phyloP scores from a whole-genome alignment of 2,329 filamentous ascomycete species.

The Diaporthe sp. region DNA sequence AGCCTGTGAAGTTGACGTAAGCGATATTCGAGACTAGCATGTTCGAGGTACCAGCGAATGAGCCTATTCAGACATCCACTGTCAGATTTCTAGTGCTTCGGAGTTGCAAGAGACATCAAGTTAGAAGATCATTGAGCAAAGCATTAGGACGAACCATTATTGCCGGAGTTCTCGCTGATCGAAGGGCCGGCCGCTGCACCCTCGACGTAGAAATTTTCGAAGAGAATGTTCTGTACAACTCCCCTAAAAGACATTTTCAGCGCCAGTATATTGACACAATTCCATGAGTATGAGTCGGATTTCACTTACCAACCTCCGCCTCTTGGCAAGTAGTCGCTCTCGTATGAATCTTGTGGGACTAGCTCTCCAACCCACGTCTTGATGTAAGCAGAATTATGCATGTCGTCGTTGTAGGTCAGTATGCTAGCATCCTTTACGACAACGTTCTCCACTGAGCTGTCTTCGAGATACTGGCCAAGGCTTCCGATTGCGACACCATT shows the following conservation, averaged over 20 bases:
- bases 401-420: constrained; percentile 59
- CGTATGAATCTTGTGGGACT: constrained; percentile 61
- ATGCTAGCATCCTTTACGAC: constrained; percentile 61
- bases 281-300: too few relatives aligned
- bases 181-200: constrained; percentile 58
- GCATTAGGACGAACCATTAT: constrained; percentile 52
- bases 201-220: constrained; percentile 64
- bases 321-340: constrained; percentile 61
- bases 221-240: constrained; percentile 62
- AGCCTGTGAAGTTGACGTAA: constrained; percentile 67
- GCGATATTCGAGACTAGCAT: constrained; percentile 64
- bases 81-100: neutral
- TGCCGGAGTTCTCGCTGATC: constrained; percentile 63
- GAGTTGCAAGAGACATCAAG: neutral
- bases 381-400: constrained; percentile 65
- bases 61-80: neutral
- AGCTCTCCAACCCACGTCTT: constrained; percentile 68
- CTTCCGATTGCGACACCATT: constrained; percentile 70
- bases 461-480: constrained; percentile 68
- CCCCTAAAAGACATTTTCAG: constrained; percentile 52
- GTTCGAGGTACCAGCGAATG: constrained; percentile 60
- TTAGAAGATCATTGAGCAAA: neutral
- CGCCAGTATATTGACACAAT: accelerated
- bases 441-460: constrained; percentile 64
- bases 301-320: constrained; percentile 59